These are phyloP conservation scores for Lathyrus aphaca DNA, from an alignment of 306 rosid genomes.

Conservation along the genomic window DNA sequence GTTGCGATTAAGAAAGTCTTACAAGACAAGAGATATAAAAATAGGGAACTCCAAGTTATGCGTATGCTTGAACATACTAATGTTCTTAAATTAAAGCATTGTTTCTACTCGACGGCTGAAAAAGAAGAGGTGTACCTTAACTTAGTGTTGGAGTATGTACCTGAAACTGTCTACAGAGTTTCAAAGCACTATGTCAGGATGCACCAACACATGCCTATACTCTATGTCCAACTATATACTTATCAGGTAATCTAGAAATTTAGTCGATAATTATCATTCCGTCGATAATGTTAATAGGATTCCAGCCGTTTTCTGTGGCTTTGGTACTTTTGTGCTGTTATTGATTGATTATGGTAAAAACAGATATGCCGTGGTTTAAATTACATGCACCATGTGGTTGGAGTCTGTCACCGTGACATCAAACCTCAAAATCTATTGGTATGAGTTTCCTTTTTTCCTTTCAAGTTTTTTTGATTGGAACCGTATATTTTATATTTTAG, in stretches of 20 bases:
- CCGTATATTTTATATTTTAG: background rate
- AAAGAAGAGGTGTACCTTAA: slow-evolving; percentile 90
- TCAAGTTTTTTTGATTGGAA: slow-evolving; percentile 20
- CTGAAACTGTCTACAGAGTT: slow-evolving; percentile 89
- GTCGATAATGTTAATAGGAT: no score
- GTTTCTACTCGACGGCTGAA: slow-evolving; percentile 83
- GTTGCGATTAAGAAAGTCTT: slow-evolving; percentile 91
- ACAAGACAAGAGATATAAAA: slow-evolving; percentile 94
- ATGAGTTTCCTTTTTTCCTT: slow-evolving; percentile 29
- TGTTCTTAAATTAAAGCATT: slow-evolving; percentile 74
- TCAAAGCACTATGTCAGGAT: slow-evolving; percentile 78
- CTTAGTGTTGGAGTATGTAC: slow-evolving; percentile 85
- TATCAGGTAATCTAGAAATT: slow-evolving; percentile 69
- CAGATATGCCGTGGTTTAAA: slow-evolving; percentile 92
- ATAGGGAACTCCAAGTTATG: slow-evolving; percentile 89
- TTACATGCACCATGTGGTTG: slow-evolving; percentile 84
- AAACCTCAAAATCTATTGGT: slow-evolving; percentile 98
- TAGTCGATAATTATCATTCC: background rate
- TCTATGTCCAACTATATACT: slow-evolving; percentile 72
- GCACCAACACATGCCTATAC: slow-evolving; percentile 72
- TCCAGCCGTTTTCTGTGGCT: no score
- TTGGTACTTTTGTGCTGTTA: no score
- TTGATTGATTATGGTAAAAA: slow-evolving; percentile 32
- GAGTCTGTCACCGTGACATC: slow-evolving; percentile 94
- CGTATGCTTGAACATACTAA: slow-evolving; percentile 85